A percentile compares a stretch with the other conserved stretches of the same genome.
These are phyloP conservation scores for Fusarium sambucinum DNA, from an alignment of 2,329 filamentous ascomycete species.

Conservation along the genomic window DNA sequence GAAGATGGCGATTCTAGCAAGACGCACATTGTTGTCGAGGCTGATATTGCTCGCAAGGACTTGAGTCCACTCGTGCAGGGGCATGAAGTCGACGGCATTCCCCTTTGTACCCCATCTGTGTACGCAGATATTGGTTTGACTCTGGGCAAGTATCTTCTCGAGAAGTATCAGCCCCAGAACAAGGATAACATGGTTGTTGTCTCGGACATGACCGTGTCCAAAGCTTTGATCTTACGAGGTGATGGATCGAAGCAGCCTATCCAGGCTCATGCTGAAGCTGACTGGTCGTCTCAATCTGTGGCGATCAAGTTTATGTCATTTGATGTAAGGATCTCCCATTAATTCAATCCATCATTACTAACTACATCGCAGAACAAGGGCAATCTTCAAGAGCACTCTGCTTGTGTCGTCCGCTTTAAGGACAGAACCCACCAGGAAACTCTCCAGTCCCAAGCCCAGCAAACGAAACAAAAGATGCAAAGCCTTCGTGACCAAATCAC, in stretches of 20 bases:
- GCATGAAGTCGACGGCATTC: conserved; percentile 39
- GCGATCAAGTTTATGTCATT: conserved; percentile 37
- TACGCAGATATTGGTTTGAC: conserved; percentile 41
- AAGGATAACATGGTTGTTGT: conserved; percentile 33
- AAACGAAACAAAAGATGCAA: conserved; percentile 32
- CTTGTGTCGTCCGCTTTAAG: conserved; percentile 31
- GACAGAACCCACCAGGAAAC: conserved; percentile 19
- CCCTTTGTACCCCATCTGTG: conserved; percentile 36
- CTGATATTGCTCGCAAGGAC: conserved; percentile 38
- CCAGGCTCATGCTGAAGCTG: conserved; percentile 34
- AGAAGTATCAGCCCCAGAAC: conserved; percentile 25
- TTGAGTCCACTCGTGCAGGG: conserved; percentile 35
- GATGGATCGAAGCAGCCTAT: conserved; percentile 21
- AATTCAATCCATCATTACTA: accelerated
- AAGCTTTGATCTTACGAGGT: conserved; percentile 31
- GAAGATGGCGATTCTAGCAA: conserved; percentile 32
- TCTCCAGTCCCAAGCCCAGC: background rate
- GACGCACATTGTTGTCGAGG: conserved; percentile 33
- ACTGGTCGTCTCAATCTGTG: conserved; percentile 23
- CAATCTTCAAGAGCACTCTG: conserved; percentile 26
- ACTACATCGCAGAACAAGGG: conserved; percentile 2
- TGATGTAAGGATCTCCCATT: background rate
- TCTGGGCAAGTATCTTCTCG: conserved; percentile 25
- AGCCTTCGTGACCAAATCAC: conserved; percentile 30
- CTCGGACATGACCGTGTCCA: conserved; percentile 40